These are phyloP conservation scores for Gardenia jasminoides DNA, from an alignment of 257 asterid genomes.

Conservation along the genomic window DNA sequence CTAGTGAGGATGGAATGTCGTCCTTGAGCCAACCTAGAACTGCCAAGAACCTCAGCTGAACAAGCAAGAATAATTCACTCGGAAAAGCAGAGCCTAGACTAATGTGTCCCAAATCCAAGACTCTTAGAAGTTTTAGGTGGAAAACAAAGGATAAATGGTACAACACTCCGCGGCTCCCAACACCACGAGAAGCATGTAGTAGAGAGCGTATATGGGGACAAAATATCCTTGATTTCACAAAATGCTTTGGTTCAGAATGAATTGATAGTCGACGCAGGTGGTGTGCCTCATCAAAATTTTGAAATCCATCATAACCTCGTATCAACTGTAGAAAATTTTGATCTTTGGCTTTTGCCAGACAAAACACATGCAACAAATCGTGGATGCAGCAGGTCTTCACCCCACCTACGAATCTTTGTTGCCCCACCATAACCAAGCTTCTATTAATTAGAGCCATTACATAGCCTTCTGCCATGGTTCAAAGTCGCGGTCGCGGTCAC, in stretches of 20 bases:
- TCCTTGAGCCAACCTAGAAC: neutral
- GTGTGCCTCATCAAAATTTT: neutral
- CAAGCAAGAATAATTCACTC: neutral
- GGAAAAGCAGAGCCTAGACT: neutral
- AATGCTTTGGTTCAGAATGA: neutral
- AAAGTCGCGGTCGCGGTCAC: too few relatives aligned
- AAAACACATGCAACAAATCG: too few relatives aligned
- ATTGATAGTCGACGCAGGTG: neutral
- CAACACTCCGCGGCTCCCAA: rapidly evolving
- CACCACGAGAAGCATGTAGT: neutral
- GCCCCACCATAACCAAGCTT: too few relatives aligned
- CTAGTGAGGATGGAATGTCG: neutral
- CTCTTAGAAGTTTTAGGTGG: neutral
- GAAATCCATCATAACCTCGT: neutral
- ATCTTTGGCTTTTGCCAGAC: too few relatives aligned
- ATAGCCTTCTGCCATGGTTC: too few relatives aligned
- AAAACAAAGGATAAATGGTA: neutral
- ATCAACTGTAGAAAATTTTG: too few relatives aligned
- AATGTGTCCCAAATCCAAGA: neutral
- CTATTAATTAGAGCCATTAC: too few relatives aligned
- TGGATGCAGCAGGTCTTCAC: too few relatives aligned
- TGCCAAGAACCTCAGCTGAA: neutral
- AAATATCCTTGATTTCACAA: neutral
- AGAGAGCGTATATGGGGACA: neutral
- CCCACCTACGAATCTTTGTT: too few relatives aligned